Evolutionary conservation across 1,284 basidiomycete genomes (phyloP), one percentile per base, ranked within the genome.

Genomic region (Crepidotus sp.): DNA sequence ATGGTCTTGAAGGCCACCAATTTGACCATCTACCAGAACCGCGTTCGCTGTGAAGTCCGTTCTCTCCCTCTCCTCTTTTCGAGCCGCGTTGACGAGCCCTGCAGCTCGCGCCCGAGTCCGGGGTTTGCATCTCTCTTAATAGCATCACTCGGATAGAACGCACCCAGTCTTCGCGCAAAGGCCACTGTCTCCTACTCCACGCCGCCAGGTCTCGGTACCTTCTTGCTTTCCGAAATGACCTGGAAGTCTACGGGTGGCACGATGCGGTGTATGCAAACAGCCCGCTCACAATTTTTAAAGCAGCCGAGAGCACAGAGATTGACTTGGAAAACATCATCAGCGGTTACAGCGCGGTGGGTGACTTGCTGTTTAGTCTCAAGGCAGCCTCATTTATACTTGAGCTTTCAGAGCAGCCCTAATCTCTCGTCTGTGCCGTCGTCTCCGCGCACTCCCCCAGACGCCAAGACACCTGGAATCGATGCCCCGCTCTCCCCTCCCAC

Each of bases 21-120:
- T 29, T 40, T 56, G 1, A 45, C 42, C 5, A 47, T 50, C 11
- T 53, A 53, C 42, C 51, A 51, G 41, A 54, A 51, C 29, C 36
- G 29, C 30, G 52, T 52, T 13, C 30, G 52, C 42, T 14, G 3
- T 21, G 5, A 36, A 34, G 13, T 21, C 26, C 18, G 14, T n/a
- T 24, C 11, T n/a, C 31, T 22, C 15, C 13, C 11, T 25, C 18
- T 42, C 10, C 3, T n/a, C n/a, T n/a, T 33, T 37, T 19, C 15
- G 9, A 11, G 9, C 1, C 9, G 19, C 11, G n/a, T 17, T 39
- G 19, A 45, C 27, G 22, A 25, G 25, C 18, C 10, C 21, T 29
- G 7, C 29, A 45, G 41, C 7, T 40, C 26, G 22, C 37, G 15
- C 39, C 40, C 21, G 40, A 48, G 13, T 25, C 45, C 2, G 46